Base-by-base conservation (phyloP, 2,329 filamentous ascomycete genomes). In the Xylariaceae sp. region DNA sequence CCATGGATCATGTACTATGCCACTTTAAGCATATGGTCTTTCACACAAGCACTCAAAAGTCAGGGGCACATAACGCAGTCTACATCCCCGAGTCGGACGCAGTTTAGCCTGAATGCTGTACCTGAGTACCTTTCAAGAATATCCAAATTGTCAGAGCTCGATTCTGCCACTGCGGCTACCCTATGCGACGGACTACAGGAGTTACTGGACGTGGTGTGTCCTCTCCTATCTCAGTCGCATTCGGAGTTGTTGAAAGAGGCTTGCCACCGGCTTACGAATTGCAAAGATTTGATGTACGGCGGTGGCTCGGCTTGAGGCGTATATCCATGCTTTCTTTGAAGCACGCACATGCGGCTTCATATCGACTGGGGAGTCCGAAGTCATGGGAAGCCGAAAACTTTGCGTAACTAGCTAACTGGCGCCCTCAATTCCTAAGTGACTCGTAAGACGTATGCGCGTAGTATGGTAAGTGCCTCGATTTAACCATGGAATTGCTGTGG, bases 1-100 rank as follows among this genome's bases (percentile, higher is more conserved):
- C 90, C 92, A 0, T 96, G 92, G 91, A 89, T 95, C 49, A 82
- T 96, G 71, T 96, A 96, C 75, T 93, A 93, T 67, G 89, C 92
- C 0, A 85, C 87, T 0, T 77, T 96, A 56, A 88, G 90, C 53
- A 90, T 96, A 9, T 96, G 91, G 90, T 88, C 85, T 2, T 96
- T 93, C 69, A 90, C 90, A 2, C 91, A 86, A 67, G 90, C 92
- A 0, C 75, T 93, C 11, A 88, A 84, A 0, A 64, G 53, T 42
- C 59, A 68, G 62, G 80, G 85, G 0, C 88, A 3, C 81, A 82
- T 9, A 76, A 79, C n/a, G 79, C 87, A 6, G 70, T 75, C 64
- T 7, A 60, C 57, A 42, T 64, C 70, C 10, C 57, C 64, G 4
- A 61, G 58, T n/a, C 42, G 51, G 37, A 44, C 65, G 6, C 63